A percentile compares a stretch with the other conserved stretches of the same genome.
phyloP scores from a whole-genome alignment of 805 yeast species.

The Kazachstania psychrophila region DNA sequence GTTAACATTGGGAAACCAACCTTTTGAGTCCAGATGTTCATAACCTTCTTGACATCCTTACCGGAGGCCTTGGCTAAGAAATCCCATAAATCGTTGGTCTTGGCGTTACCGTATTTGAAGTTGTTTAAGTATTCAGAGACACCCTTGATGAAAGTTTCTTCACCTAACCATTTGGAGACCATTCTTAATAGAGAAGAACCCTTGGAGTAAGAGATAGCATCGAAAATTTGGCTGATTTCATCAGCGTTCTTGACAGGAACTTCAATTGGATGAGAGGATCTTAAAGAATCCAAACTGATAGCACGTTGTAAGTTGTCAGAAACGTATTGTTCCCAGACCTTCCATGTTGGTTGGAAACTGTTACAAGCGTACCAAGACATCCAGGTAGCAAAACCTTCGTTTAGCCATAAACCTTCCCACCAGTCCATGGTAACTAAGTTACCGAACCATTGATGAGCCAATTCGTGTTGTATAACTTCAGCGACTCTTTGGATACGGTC shows the following conservation, averaged over 20 bases:
- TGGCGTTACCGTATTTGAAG: constrained; percentile 61
- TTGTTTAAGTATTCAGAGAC: constrained; percentile 58
- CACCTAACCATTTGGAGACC: constrained; percentile 65
- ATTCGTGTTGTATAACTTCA: constrained; percentile 75
- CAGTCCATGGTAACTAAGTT: constrained; percentile 84
- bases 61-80: constrained; percentile 57
- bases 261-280: constrained; percentile 71
- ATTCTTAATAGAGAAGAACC: constrained; percentile 73
- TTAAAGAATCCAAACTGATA: constrained; percentile 45
- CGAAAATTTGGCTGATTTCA: constrained; percentile 76
- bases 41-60: constrained; percentile 46
- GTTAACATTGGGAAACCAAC: constrained; percentile 65
- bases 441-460: constrained; percentile 91
- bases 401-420: constrained; percentile 90
- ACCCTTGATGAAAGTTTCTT: constrained; percentile 59
- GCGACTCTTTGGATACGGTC: constrained; percentile 50
- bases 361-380: constrained; percentile 49
- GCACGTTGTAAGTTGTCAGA: constrained; percentile 24
- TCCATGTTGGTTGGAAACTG: constrained; percentile 71
- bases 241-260: constrained; percentile 72
- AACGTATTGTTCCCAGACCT: constrained; percentile 39
- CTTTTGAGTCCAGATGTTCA: constrained; percentile 64
- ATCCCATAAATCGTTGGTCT: constrained; percentile 64
- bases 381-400: constrained; percentile 88
- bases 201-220: constrained; percentile 69